Percentiles rank a stretch among this genome's conserved stretches.
Conservation (phyloP, 441 rosid genomes). For the Breynia disticha region DNA sequence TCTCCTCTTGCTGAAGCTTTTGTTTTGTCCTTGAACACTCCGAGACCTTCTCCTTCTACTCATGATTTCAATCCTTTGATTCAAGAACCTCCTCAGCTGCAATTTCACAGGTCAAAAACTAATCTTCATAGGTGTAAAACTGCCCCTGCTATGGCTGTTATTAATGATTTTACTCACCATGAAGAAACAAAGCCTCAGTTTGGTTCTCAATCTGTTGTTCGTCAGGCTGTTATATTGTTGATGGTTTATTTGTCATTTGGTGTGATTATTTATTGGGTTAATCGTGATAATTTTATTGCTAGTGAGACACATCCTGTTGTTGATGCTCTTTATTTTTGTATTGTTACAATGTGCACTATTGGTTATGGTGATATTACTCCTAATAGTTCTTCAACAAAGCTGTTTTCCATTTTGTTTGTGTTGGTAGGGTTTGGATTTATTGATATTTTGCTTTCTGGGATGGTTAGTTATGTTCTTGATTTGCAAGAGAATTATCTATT, state of each 20-base stretch:
- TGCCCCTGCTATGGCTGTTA: constrained; percentile 70
- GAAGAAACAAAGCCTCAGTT: constrained; percentile 38
- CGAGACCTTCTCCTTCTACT: constrained; percentile 19
- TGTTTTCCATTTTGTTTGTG: constrained; percentile 67
- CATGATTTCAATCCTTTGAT: constrained; percentile 9
- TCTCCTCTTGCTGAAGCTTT: constrained; percentile 40
- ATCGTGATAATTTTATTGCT: constrained; percentile 61
- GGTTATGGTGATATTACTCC: constrained; percentile 93
- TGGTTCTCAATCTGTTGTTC: constrained; percentile 42
- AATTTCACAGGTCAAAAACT: too few relatives aligned
- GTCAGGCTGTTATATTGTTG: constrained; percentile 54
- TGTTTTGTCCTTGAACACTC: constrained; percentile 24
- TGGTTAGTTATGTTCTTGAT: constrained; percentile 73
- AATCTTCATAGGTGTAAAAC: constrained; percentile 65
- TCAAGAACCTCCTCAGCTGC: constrained; percentile 18
- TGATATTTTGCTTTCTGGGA: constrained; percentile 60
- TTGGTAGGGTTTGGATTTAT: constrained; percentile 79
- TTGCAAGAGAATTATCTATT: too few relatives aligned
- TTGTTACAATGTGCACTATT: constrained; percentile 90
- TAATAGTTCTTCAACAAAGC: constrained; percentile 50
- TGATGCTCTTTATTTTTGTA: constrained; percentile 82
- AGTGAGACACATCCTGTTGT: constrained; percentile 70
- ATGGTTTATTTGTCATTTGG: constrained; percentile 53
- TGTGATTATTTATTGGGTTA: constrained; percentile 52
- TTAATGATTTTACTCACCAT: constrained; percentile 30